Base-by-base conservation (phyloP, 495 filamentous ascomycete genomes). In the Pseudevernia furfuracea region DNA sequence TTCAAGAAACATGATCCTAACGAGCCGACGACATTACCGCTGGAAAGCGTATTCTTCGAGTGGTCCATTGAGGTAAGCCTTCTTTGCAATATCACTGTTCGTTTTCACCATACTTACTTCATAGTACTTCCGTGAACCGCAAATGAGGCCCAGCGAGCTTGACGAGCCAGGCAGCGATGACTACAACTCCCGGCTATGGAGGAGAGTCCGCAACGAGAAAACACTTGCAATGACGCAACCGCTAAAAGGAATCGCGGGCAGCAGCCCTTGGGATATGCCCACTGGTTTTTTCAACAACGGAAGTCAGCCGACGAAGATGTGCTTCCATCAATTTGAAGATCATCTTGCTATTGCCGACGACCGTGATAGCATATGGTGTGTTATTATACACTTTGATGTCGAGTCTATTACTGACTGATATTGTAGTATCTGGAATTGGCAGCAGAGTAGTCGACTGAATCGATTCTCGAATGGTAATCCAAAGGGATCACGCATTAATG, bases 141-240 rank as follows among this genome's bases (percentile, higher is more conserved):
- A 99, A 75, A 99, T 99, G 94, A 94, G 93, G 71, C 87, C 90
- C 19, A 90, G 87, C 60, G 94, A 99, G 69, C 89, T 92, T 34
- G 94, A 99, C 66, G 94, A 99, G 74, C 94, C 94, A 28, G 94
- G 94, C 17, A 96, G 90, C 67, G 86, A 90, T n/a, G 92, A 97
- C 70, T 97, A 99, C 75, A 99, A 99, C 72, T 84, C 91, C 68
- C 85, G 94, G 25, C 79, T 99, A 6, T 99, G 95, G 95, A 82
- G 94, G 59, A 82, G 94, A 61, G 87, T 90, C 57, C 87, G 94
- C 48, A 99, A 99, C 68, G 94, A 99, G 71, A 86, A 83, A 58
- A 96, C 96, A 64, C 86, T 99, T 57, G 80, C 86, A 39, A 88
- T 91, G 68, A 97, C 95, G 3, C 94, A 99, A 67, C 91, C 91